Base-by-base conservation (phyloP, 2,329 filamentous ascomycete species). In the Huntiella savannae region DNA sequence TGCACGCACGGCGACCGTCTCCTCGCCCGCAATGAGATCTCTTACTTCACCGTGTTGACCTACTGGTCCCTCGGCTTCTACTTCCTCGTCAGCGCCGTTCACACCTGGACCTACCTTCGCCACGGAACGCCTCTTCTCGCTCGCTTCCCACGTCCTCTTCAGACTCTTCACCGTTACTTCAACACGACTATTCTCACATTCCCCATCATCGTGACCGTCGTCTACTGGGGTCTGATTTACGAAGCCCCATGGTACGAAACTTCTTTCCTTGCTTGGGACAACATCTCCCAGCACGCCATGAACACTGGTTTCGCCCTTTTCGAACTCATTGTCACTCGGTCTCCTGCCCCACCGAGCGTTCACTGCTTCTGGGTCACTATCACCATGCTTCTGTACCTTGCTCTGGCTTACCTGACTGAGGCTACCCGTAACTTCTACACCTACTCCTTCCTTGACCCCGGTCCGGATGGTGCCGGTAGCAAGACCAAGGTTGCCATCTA, bases 1-100 rank as follows among this genome's bases (percentile, higher is more conserved):
- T 76, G 75, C 55, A 62, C 66, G 1, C 53, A 56, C 8, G 63
- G 63, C 50, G 63, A 69, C 42, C 69, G 68, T 56, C 52, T 56
- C 33, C 56, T 55, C 1, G 70, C 73, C 19, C 63, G 66, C 45
- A 61, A 66, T 40, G 70, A 69, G 40, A 91, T 92, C 65, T 83
- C 77, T 55, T 92, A 75, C 67, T 92, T 93, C 65, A 92, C 85
- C 22, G 68, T 77, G 55, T 65, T 91, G 49, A 83, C 80, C 7
- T 91, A 79, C 68, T 91, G 82, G 82, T 82, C 82, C 2, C 63
- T 88, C 33, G 77, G 73, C 17, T 88, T 87, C 63, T 93, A 92
- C 67, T 79, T 79, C 58, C 66, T 77, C 48, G 64, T 78, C 55
- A 68, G 79, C 1, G 68, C 79, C 13, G 51, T 74, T 13, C 83